Conservation (phyloP, 495 filamentous ascomycete genomes). For the Penicillium angulare region DNA sequence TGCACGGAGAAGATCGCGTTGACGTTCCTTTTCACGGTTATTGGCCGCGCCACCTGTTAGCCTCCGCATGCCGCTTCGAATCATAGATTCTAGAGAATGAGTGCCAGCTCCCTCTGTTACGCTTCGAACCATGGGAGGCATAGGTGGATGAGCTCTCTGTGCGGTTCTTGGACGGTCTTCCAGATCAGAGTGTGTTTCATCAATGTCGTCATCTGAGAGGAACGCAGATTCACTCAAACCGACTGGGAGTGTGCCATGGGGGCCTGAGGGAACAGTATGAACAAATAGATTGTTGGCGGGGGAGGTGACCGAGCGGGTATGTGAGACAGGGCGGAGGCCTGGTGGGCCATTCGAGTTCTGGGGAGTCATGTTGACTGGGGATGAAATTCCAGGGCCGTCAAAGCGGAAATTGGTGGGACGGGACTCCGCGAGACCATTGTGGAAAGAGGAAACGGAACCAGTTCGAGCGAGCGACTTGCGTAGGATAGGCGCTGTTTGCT, state of each 20-base stretch:
- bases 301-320: constrained; percentile 72
- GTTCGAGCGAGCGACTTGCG: constrained; percentile 75
- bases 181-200: constrained; percentile 46
- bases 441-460: constrained; percentile 74
- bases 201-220: constrained; percentile 57
- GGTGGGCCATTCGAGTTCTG: constrained; percentile 24
- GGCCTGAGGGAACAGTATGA: constrained; percentile 27
- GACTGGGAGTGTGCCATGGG: constrained; percentile 26
- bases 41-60: constrained; percentile 60
- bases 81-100: constrained; percentile 68
- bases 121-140: constrained; percentile 42
- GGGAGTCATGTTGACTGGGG: constrained; percentile 29
- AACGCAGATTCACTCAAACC: constrained; percentile 47
- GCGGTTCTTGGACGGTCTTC: constrained; percentile 49
- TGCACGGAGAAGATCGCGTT: constrained; percentile 56
- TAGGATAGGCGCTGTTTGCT: constrained; percentile 87
- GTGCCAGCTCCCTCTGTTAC: constrained; percentile 45
- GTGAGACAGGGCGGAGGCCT: constrained; percentile 53
- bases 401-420: constrained; percentile 55
- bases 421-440: constrained; percentile 80
- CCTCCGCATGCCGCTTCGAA: constrained; percentile 63
- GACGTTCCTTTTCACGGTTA: constrained; percentile 56
- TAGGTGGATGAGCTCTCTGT: constrained; percentile 48
- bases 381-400: constrained; percentile 63
- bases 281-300: constrained; percentile 59